phyloP scores from a whole-genome alignment of 2,329 filamentous ascomycete genomes.

The Lojkania enalia region DNA sequence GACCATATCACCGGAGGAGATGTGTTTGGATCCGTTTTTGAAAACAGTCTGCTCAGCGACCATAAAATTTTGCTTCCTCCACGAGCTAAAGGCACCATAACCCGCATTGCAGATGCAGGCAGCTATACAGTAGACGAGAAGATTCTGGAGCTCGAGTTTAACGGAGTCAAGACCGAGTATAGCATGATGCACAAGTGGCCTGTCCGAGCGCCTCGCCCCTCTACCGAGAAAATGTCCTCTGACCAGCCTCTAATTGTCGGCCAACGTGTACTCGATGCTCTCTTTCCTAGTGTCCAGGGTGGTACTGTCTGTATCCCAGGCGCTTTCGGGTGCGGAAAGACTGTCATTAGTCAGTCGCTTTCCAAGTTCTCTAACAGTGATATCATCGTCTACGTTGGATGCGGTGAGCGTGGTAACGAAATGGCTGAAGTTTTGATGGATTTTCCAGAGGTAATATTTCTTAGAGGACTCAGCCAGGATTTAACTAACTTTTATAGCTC shows the following conservation, averaged over 20 bases:
- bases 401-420: conserved; percentile 89
- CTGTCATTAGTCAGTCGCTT: conserved; percentile 96
- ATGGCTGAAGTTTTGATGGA: conserved; percentile 99
- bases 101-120: conserved; percentile 84
- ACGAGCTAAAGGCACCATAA: conserved; percentile 87
- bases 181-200: conserved; percentile 99
- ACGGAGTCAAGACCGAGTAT: conserved; percentile 91
- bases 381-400: conserved; percentile 95
- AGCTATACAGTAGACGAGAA: conserved; percentile 93
- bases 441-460: conserved; percentile 74
- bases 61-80: conserved; percentile 94
- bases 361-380: conserved; percentile 99
- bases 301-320: conserved; percentile 97
- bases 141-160: conserved; percentile 93
- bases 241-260: conserved; percentile 93
- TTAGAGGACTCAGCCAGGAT: background rate
- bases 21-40: conserved; percentile 90
- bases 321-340: conserved; percentile 98
- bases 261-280: conserved; percentile 91
- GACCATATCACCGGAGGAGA: conserved; percentile 97
- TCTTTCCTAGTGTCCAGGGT: conserved; percentile 95
- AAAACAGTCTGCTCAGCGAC: conserved; percentile 92
- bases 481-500: conserved; percentile 56
- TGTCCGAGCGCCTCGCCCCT: conserved; percentile 90
- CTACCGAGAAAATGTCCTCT: conserved; percentile 88